These are phyloP conservation scores for Glomus cerebriforme DNA, from an alignment of 192 early-diverging fungal genomes.

Conservation along the genomic window DNA sequence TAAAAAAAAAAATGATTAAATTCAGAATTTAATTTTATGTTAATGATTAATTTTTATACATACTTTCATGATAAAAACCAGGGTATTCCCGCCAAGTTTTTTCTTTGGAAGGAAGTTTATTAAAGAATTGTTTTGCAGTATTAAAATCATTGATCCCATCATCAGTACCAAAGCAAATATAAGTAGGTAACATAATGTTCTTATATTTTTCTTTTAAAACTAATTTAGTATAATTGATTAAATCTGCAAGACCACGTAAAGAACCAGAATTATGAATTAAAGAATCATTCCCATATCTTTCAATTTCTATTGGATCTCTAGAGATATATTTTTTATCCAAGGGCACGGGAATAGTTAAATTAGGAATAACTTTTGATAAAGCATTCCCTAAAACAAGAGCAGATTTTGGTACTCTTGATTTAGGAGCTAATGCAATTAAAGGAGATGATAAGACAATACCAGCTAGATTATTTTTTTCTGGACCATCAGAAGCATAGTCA, in stretches of 20 bases:
- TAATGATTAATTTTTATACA: not conserved
- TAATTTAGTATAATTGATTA: not conserved
- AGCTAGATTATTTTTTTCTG: not conserved
- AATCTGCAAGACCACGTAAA: not conserved
- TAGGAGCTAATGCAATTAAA: not conserved
- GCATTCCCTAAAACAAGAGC: too few species aligned
- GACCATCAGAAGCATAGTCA: not conserved
- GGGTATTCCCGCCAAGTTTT: not conserved
- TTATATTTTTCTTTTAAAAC: not conserved
- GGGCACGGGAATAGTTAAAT: not conserved
- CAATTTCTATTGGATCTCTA: not conserved
- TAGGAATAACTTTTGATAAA: not conserved
- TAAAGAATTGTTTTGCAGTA: not conserved
- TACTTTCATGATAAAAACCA: conserved; percentile 19
- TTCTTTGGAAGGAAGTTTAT: not conserved
- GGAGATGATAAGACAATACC: not conserved
- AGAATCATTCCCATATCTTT: not conserved
- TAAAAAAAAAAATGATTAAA: not conserved
- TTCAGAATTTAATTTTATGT: not conserved
- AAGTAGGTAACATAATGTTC: not conserved
- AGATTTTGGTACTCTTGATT: not conserved
- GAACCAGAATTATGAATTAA: not conserved
- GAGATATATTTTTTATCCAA: not conserved
- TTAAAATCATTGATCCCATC: not conserved
- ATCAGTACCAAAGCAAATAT: not conserved